Percentiles rank a stretch among this genome's conserved stretches.
Conservation (phyloP, 2,329 filamentous ascomycete genomes). For the Aspergillus awamori region DNA sequence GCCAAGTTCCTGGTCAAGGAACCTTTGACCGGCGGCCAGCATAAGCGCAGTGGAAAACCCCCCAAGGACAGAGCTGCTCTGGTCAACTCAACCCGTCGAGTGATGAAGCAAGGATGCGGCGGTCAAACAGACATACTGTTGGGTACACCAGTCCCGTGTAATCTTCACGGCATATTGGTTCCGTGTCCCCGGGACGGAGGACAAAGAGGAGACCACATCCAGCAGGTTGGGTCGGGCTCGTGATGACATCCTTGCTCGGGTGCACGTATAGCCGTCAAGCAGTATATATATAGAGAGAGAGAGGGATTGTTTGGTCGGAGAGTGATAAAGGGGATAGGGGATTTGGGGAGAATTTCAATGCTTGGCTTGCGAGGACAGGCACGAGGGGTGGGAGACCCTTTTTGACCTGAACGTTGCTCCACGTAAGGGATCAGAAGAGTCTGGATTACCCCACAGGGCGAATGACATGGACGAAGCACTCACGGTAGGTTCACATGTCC, state of each 20-base stretch:
- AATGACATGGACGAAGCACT: neutral
- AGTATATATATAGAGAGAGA: too few species aligned
- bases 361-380: neutral
- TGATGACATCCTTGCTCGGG: conserved; percentile 12
- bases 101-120: neutral
- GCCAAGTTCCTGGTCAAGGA: conserved; percentile 16
- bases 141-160: conserved; percentile 26
- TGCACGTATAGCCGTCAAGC: neutral
- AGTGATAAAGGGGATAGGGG: neutral
- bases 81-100: conserved; percentile 13
- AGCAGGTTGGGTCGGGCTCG: conserved; percentile 11
- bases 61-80: conserved; percentile 25
- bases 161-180: conserved; percentile 21
- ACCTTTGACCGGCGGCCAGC: conserved; percentile 22
- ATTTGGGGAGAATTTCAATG: neutral
- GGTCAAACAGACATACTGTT: conserved; percentile 23
- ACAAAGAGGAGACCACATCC: conserved; percentile 21
- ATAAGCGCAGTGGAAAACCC: conserved; percentile 25
- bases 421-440: neutral
- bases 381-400: neutral
- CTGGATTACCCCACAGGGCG: neutral
- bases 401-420: neutral
- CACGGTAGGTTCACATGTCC: neutral
- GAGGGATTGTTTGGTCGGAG: neutral
- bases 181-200: conserved; percentile 13